Evolutionary conservation across 306 rosid genomes (phyloP).

Genomic region (Lotus japonicus): DNA sequence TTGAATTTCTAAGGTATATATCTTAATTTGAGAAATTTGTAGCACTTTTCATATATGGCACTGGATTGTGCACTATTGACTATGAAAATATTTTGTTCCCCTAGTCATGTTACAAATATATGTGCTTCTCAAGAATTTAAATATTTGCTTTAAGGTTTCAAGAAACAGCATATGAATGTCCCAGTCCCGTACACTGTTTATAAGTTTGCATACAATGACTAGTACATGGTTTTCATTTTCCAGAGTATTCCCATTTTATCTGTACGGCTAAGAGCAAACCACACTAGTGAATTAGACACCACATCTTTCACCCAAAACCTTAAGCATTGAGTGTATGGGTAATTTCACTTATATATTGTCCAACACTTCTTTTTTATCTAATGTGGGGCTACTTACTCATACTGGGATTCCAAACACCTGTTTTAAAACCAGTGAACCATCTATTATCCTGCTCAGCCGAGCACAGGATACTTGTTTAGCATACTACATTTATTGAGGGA

Average conservation of each 20-base stretch:
- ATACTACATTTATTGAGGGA: no score
- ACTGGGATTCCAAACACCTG: background rate
- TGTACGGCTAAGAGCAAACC: background rate
- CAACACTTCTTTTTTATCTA: no score
- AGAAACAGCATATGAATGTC: background rate
- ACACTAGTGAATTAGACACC: no score
- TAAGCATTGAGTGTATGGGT: no score
- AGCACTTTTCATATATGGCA: background rate
- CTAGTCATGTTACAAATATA: background rate
- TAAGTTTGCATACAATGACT: background rate
- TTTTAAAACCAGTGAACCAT: background rate
- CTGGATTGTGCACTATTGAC: slow-evolving; percentile 2
- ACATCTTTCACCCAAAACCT: no score
- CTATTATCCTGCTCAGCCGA: background rate
- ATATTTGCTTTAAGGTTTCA: background rate
- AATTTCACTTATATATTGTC: no score
- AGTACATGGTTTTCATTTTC: background rate
- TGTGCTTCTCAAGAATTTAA: slow-evolving; percentile 12
- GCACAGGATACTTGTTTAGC: background rate
- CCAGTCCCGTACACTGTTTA: background rate
- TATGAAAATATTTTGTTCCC: background rate
- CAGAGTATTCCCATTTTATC: background rate
- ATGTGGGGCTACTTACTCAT: no score
- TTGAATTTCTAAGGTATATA: slow-evolving; percentile 72
- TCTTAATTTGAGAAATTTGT: slow-evolving; percentile 12